Evolutionary conservation across 768 basidiomycete species (phyloP).

Genomic region (Sarcomyxa edulis): DNA sequence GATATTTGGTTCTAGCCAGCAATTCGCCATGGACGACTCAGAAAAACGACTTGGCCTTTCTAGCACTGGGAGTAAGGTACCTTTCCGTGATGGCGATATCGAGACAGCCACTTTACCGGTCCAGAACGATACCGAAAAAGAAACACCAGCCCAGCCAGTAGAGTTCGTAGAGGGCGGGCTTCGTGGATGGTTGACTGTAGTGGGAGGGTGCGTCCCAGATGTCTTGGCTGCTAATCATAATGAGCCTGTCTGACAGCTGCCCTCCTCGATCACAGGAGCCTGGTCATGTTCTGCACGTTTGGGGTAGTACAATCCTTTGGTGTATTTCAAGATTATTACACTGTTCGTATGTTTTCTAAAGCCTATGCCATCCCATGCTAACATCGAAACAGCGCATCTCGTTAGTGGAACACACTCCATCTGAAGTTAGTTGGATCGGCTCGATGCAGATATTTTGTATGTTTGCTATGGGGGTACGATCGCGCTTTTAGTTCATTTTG

Average conservation of each 20-base stretch:
- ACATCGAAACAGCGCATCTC: slow-evolving; percentile 23
- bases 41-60: slow-evolving; percentile 9
- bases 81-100: slow-evolving; percentile 1
- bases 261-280: slow-evolving; percentile 23
- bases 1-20: too few species aligned
- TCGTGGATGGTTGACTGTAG: slow-evolving; percentile 38
- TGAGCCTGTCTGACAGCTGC: not conserved
- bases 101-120: not conserved
- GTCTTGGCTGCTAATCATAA: slow-evolving; percentile 2
- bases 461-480: slow-evolving; percentile 40
- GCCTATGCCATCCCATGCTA: not conserved
- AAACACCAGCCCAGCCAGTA: not conserved
- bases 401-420: slow-evolving; percentile 32
- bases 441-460: slow-evolving; percentile 45
- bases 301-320: slow-evolving; percentile 44
- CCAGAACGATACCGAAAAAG: not conserved
- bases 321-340: slow-evolving; percentile 51
- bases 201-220: slow-evolving; percentile 35
- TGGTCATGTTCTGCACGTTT: slow-evolving; percentile 44
- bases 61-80: slow-evolving; percentile 14
- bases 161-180: slow-evolving; percentile 38
- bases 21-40: slow-evolving; percentile 10
- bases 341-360: slow-evolving; percentile 19
- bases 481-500: too few species aligned
- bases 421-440: slow-evolving; percentile 46